Conservation (phyloP, 2,329 filamentous ascomycete species). For the Stagonosporopsis tanaceti region DNA sequence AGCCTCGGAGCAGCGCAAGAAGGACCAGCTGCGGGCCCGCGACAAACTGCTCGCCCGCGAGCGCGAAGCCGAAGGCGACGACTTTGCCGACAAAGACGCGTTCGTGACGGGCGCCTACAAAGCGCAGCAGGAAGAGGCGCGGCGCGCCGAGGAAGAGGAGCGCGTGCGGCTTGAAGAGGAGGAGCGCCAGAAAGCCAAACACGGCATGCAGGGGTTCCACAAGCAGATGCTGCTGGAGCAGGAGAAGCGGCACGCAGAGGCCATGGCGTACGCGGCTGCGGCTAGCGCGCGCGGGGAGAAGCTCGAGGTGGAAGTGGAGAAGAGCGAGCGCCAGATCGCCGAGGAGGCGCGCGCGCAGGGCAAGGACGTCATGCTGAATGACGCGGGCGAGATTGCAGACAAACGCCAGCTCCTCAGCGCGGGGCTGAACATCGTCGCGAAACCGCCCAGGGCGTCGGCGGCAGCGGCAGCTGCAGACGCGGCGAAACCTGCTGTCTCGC, state of each 20-base stretch:
- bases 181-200: conserved; percentile 69
- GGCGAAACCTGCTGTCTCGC: conserved; percentile 20
- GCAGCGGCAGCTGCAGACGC: background rate
- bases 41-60: conserved; percentile 82
- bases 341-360: conserved; percentile 71
- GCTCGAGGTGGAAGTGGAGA: conserved; percentile 51
- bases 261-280: conserved; percentile 69
- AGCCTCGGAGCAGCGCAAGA: conserved; percentile 77
- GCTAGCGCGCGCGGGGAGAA: conserved; percentile 35
- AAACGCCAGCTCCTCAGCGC: conserved; percentile 80
- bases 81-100: conserved; percentile 82
- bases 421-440: conserved; percentile 75
- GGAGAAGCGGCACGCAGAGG: conserved; percentile 73
- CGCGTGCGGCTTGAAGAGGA: conserved; percentile 69
- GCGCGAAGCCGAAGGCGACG: conserved; percentile 80
- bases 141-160: conserved; percentile 75
- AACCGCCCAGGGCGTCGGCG: conserved; percentile 50
- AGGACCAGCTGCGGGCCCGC: conserved; percentile 78
- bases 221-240: conserved; percentile 74
- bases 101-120: conserved; percentile 88
- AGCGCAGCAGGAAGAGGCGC: conserved; percentile 79
- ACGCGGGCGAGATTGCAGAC: conserved; percentile 83
- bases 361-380: conserved; percentile 74
- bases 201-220: conserved; percentile 83
- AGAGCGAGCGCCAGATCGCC: conserved; percentile 70